Evolutionary conservation across 1,139 yeast genomes (phyloP).

Genomic region (Saccharomyces pastorianus): DNA sequence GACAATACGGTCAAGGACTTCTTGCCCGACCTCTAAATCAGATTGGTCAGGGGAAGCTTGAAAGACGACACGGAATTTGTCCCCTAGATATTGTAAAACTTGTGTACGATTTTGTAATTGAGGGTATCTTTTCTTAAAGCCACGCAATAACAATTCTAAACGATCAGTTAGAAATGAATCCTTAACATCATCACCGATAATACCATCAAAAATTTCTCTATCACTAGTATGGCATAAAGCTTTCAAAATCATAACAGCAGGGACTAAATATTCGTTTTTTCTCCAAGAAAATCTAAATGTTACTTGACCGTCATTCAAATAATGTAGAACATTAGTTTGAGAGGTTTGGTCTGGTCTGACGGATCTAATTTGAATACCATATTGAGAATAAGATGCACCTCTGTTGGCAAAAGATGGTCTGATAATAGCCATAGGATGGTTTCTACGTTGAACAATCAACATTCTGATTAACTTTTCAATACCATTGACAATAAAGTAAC

Average conservation of each 20-base stretch:
- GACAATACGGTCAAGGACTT: conserved; percentile 74
- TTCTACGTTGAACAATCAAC: conserved; percentile 96
- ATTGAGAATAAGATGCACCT: conserved; percentile 83
- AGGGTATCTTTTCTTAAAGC: conserved; percentile 63
- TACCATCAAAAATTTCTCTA: conserved; percentile 91
- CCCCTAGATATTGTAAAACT: conserved; percentile 88
- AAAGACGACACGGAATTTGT: conserved; percentile 88
- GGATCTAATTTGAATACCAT: conserved; percentile 87
- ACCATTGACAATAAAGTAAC: conserved; percentile 93
- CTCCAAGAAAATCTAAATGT: conserved; percentile 96
- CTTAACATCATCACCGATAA: conserved; percentile 77
- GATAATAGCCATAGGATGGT: conserved; percentile 94
- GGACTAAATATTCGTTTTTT: conserved; percentile 88
- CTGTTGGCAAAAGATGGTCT: conserved; percentile 93
- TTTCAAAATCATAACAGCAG: conserved; percentile 85
- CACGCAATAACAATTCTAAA: conserved; percentile 81
- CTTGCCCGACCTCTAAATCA: conserved; percentile 85
- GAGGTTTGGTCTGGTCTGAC: conserved; percentile 97
- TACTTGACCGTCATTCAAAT: conserved; percentile 90
- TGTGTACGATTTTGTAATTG: conserved; percentile 73
- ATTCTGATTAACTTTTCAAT: conserved; percentile 92
- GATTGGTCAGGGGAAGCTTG: conserved; percentile 82
- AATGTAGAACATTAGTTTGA: conserved; percentile 92
- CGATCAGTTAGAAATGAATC: conserved; percentile 97
- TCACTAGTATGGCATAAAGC: conserved; percentile 88